These are phyloP conservation scores for Cytospora leucostoma DNA, from an alignment of 2,329 filamentous ascomycete genomes.

Conservation along the genomic window DNA sequence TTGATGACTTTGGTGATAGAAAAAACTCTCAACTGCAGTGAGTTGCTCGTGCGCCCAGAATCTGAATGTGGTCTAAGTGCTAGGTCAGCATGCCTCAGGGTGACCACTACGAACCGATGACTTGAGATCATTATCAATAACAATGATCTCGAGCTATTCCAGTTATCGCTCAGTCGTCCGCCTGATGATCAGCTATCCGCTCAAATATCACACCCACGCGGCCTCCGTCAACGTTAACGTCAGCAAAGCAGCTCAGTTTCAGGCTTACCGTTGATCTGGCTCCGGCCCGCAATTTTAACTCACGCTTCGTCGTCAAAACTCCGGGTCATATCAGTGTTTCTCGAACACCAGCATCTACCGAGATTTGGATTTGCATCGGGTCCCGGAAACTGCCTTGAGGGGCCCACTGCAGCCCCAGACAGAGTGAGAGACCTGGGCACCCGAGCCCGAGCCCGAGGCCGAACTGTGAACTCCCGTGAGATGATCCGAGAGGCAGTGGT, in stretches of 20 bases:
- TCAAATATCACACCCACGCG: too few species aligned
- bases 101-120: too few species aligned
- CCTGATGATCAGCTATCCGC: too few species aligned
- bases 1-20: too few species aligned
- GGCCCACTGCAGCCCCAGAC: background rate
- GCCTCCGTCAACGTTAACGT: too few species aligned
- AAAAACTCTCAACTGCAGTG: too few species aligned
- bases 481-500: background rate
- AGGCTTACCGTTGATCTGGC: background rate
- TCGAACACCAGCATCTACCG: background rate
- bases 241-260: background rate
- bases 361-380: background rate
- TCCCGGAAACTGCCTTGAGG: background rate
- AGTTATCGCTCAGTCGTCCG: too few species aligned
- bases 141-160: too few species aligned
- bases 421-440: background rate
- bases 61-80: too few species aligned
- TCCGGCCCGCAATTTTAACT: background rate
- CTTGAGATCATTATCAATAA: too few species aligned
- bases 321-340: background rate
- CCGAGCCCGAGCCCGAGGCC: background rate
- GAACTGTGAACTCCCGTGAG: background rate
- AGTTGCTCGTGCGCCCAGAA: too few species aligned
- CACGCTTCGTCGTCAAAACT: background rate
- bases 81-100: too few species aligned